These are phyloP conservation scores for Dictyostelium capitatum DNA, from an alignment of 78 protist genomes.

Conservation along the genomic window DNA sequence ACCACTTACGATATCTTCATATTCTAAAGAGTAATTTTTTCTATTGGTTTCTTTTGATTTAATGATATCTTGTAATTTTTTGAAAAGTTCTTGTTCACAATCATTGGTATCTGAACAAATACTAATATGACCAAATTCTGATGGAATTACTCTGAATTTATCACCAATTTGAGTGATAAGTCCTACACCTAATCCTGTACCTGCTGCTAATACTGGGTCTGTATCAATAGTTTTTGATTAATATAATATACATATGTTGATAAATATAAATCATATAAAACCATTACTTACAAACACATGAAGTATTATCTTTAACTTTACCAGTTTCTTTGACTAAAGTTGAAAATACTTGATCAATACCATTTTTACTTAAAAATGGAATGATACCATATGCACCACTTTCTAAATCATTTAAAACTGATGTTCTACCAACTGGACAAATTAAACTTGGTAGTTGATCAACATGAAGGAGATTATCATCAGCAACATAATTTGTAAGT, in stretches of 20 bases:
- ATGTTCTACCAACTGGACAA: constrained; percentile 17
- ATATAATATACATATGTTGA: neutral
- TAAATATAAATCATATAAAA: neutral
- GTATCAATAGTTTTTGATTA: no score
- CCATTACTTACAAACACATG: constrained; percentile 32
- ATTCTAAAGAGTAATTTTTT: constrained; percentile 33
- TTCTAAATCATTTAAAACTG: constrained; percentile 60
- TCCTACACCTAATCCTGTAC: constrained; percentile 85
- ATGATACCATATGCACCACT: constrained; percentile 75
- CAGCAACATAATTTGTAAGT: neutral
- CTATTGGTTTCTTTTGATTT: neutral
- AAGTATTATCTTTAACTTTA: neutral
- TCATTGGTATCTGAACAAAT: constrained; percentile 9
- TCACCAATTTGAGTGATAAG: constrained; percentile 22
- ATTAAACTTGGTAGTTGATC: neutral
- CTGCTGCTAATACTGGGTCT: constrained; percentile 67
- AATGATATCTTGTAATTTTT: neutral
- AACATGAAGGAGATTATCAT: neutral
- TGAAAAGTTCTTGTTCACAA: constrained; percentile 17
- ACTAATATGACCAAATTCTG: constrained; percentile 76
- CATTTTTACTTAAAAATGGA: constrained; percentile 10
- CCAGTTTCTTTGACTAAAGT: neutral
- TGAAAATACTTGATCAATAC: neutral
- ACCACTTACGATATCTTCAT: constrained; percentile 84
- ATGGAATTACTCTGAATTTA: constrained; percentile 55